Percentiles rank a stretch among this genome's conserved stretches.
Evolutionary conservation across 345 rosid genomes (phyloP).

Genomic region (Syzygium aromaticum): DNA sequence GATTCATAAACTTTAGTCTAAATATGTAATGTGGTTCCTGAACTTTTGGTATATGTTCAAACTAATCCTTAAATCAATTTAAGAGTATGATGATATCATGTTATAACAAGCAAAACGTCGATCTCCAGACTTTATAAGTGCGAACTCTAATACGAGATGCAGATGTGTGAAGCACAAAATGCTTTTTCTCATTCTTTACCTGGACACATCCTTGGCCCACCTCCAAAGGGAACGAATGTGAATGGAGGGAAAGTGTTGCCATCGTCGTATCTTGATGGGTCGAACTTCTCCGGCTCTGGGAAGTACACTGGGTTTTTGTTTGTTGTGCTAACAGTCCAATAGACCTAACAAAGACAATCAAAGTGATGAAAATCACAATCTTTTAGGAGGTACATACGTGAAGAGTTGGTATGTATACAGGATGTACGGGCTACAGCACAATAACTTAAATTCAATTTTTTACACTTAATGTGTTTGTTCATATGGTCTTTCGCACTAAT

Average conservation of each 20-base stretch:
- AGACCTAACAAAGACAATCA: conserved; percentile 10
- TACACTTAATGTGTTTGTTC: background rate
- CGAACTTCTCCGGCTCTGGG: conserved; percentile 22
- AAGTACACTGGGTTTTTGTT: conserved; percentile 33
- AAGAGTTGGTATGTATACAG: background rate
- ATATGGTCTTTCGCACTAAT: background rate
- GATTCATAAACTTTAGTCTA: too few relatives aligned
- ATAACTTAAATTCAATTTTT: background rate
- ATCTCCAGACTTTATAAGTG: background rate
- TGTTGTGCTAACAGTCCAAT: conserved; percentile 38
- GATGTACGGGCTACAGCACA: background rate
- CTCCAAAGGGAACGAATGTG: conserved; percentile 39
- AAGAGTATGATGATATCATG: too few relatives aligned
- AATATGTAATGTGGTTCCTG: too few relatives aligned
- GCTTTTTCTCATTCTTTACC: conserved; percentile 18
- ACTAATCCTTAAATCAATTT: background rate
- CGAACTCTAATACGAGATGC: background rate
- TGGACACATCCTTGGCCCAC: conserved; percentile 36
- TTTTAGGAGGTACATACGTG: background rate
- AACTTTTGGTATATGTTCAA: too few relatives aligned
- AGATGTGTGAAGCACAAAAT: background rate
- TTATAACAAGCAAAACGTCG: background rate
- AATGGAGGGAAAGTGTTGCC: conserved; percentile 16
- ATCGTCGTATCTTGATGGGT: conserved; percentile 31
- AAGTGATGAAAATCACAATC: background rate